phyloP scores from a whole-genome alignment of 2,329 filamentous ascomycete species.

The Periconia sp. region DNA sequence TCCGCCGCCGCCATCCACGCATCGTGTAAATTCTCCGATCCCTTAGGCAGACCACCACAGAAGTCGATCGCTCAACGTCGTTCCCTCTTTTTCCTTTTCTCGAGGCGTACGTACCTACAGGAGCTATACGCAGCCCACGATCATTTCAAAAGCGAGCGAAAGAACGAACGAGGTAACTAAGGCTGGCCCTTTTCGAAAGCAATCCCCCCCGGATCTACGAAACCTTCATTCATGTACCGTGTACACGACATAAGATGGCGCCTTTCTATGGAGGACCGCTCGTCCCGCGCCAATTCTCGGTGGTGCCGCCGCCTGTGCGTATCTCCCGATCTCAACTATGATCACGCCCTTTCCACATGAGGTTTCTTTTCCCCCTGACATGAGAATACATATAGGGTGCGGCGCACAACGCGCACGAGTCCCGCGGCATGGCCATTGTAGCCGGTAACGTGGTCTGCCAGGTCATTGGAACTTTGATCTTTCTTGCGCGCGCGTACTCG shows the following conservation, averaged over 20 bases:
- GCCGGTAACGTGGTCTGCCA: constrained; percentile 19
- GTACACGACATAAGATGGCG: neutral
- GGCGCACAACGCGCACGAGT: constrained; percentile 7
- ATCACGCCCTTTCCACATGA: no score
- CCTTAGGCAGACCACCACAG: neutral
- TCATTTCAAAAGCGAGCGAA: neutral
- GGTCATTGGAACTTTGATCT: constrained; percentile 16
- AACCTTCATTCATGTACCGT: neutral
- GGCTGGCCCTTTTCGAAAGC: neutral
- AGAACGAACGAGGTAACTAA: neutral
- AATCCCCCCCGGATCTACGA: neutral
- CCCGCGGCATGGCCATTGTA: constrained; percentile 18
- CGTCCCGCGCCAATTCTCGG: neutral
- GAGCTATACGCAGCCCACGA: neutral
- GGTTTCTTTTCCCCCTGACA: neutral
- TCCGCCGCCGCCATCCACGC: no score
- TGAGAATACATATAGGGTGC: neutral
- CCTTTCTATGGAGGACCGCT: neutral
- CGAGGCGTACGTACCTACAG: neutral
- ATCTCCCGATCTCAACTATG: neutral
- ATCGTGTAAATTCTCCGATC: neutral
- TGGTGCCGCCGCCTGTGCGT: neutral
- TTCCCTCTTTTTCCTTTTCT: neutral
- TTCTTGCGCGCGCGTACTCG: constrained; percentile 21
- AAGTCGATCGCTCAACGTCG: neutral